phyloP scores from a whole-genome alignment of 148 eudicot species.

The Silene conica region DNA sequence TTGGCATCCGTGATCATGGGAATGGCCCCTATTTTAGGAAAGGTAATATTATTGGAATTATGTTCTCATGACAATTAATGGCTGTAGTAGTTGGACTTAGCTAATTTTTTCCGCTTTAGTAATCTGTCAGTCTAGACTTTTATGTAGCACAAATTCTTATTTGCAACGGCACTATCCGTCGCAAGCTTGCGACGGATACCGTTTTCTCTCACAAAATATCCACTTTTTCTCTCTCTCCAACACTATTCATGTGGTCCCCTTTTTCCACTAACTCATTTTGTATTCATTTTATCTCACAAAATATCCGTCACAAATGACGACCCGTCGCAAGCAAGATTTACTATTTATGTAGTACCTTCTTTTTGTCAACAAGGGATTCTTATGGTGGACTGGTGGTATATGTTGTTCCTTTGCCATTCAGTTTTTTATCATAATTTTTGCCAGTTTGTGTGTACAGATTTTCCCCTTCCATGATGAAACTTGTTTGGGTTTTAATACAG shows the following conservation, averaged over 20 bases:
- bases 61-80: background rate
- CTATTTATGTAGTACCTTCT: background rate
- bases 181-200: too few relatives aligned
- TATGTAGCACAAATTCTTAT: background rate
- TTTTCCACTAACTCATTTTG: too few relatives aligned
- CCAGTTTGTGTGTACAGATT: background rate
- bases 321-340: too few relatives aligned
- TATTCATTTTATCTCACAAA: too few relatives aligned
- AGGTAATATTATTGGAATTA: slow-evolving; percentile 41
- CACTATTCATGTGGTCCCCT: too few relatives aligned
- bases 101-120: background rate
- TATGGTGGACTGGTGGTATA: background rate
- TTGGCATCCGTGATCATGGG: slow-evolving; percentile 99
- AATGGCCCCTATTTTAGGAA: slow-evolving; percentile 96
- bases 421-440: background rate
- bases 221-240: too few relatives aligned
- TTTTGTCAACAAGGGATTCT: background rate
- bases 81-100: background rate
- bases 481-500: slow-evolving; percentile 41
- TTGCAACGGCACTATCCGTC: too few relatives aligned
- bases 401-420: background rate
- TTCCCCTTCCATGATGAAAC: background rate
- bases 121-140: background rate
- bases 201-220: too few relatives aligned
- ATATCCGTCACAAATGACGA: too few relatives aligned